Evolutionary conservation across 108 stramenopile genomes (phyloP), one percentile per base, ranked within the genome.

Genomic region (Poteriospumella lacustris): DNA sequence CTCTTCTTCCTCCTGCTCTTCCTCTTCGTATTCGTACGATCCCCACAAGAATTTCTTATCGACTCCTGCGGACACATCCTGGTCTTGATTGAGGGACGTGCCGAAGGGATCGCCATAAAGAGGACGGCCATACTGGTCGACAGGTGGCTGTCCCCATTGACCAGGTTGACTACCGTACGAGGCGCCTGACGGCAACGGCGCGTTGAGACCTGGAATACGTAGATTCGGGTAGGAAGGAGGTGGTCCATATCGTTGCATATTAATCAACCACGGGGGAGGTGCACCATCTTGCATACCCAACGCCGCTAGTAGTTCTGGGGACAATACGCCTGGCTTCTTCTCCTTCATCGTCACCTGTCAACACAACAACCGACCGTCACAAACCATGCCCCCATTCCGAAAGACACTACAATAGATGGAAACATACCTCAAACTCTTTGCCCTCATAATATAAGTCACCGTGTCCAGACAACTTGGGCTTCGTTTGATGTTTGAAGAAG

Each of bases 71-170:
- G 68, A 77, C n/a, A 52, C 83, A n/a, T 52, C 68, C 34, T 68
- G 59, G 38, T 82, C 84, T 36, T 79, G 68, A 39, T 44, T n/a
- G 2, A 19, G 12, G 0, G 39, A 69, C 5, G 26, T 31, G 70
- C 79, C 94, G 77, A 94, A 92, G 34, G 91, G 91, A 83, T 95
- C 95, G 28, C 95, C 97, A 70, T 95, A 96, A 40, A 96, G 73
- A 1, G 94, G 94, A 24, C 92, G 79, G 2, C 95, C 95, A 44
- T 87, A 93, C 26, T 85, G 59, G 82, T 99, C 95, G 44, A 97
- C 93, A 15, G 96, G 96, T n/a, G 96, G 96, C 76, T 97, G 97
- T 0, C 98, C 98, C 96, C 96, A 99, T 52, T 95, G 95, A 34
- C 94, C 94, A 2, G 91, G 82, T 77, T 97, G 96, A 80, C 90